These are phyloP conservation scores for Oryza glumipatula DNA, from an alignment of 176 grass and related monocot species.

Conservation along the genomic window DNA sequence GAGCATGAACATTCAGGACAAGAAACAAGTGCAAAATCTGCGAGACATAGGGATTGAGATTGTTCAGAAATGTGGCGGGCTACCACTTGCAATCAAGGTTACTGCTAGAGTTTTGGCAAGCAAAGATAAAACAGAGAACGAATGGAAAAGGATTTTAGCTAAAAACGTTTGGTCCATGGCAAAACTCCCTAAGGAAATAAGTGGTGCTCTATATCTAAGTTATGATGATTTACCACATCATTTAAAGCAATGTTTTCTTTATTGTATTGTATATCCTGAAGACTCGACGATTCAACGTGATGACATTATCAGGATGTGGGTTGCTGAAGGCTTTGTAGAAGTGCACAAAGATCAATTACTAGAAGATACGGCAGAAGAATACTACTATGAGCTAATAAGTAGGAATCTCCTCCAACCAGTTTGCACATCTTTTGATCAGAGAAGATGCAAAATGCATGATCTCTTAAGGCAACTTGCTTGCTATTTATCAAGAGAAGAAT, in stretches of 20 bases:
- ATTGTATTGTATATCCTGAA: slow-evolving; percentile 36
- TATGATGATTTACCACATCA: slow-evolving; percentile 36
- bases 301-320: background rate
- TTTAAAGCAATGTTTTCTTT: slow-evolving; percentile 38
- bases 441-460: slow-evolving; percentile 17
- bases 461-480: slow-evolving; percentile 22
- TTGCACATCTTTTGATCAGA: background rate
- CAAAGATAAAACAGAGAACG: background rate
- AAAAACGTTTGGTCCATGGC: slow-evolving; percentile 26
- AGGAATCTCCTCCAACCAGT: slow-evolving; percentile 36
- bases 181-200: slow-evolving; percentile 8
- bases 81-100: slow-evolving; percentile 51
- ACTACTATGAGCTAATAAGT: slow-evolving; percentile 18
- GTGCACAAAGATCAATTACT: background rate
- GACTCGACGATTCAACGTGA: background rate
- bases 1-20: background rate
- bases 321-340: slow-evolving; percentile 44
- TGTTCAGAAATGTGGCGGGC: background rate
- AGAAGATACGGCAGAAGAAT: slow-evolving; percentile 1
- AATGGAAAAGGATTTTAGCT: slow-evolving; percentile 39
- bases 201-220: no score
- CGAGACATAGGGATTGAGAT: background rate
- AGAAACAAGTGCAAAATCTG: slow-evolving; percentile 20
- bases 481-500: slow-evolving; percentile 11
- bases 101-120: slow-evolving; percentile 3